Conservation (phyloP, 2,329 filamentous ascomycete species). For the Cordyceps cateniannulata region DNA sequence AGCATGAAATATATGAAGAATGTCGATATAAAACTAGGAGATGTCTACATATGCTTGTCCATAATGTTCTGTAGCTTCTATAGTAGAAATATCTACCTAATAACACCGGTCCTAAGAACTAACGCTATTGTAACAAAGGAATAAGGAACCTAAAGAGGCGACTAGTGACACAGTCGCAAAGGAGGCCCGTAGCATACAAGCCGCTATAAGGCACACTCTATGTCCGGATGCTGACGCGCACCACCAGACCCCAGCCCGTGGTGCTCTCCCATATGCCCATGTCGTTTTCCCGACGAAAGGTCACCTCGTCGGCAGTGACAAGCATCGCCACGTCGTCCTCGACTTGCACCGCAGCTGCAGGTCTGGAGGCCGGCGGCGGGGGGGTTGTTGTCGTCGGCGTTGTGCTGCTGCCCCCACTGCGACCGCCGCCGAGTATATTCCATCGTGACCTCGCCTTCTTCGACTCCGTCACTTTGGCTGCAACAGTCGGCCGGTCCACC, state of each 20-base stretch:
- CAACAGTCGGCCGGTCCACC: slow-evolving; percentile 21
- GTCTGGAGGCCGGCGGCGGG: neutral
- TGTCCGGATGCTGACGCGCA: slow-evolving; percentile 22
- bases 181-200: no score
- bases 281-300: slow-evolving; percentile 37
- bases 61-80: neutral
- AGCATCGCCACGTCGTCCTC: slow-evolving; percentile 26
- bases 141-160: no score
- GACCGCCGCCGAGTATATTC: neutral
- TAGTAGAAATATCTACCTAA: neutral
- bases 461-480: slow-evolving; percentile 23
- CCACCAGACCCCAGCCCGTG: slow-evolving; percentile 37
- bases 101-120: no score
- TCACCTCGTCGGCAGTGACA: slow-evolving; percentile 34
- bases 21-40: neutral
- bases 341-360: neutral
- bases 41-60: neutral
- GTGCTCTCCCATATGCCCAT: slow-evolving; percentile 39
- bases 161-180: no score
- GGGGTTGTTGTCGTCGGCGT: neutral
- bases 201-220: no score
- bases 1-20: neutral
- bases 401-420: neutral
- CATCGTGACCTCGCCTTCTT: slow-evolving; percentile 24
- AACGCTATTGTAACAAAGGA: no score